These are phyloP conservation scores for Parietaria judaica DNA, from an alignment of 306 rosid species.

Conservation along the genomic window DNA sequence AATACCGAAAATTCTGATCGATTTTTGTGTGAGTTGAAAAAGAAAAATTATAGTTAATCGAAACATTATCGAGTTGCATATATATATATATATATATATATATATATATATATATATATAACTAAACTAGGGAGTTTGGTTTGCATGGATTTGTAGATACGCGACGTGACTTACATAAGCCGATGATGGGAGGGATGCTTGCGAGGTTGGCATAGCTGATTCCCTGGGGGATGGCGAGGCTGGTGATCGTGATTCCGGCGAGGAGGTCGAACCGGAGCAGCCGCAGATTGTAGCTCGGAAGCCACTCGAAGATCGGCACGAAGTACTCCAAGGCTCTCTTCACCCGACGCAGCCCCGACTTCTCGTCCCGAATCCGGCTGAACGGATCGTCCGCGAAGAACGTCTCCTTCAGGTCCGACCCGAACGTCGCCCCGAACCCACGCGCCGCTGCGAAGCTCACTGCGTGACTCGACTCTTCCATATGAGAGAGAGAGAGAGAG, in stretches of 20 bases:
- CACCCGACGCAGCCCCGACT: not conserved
- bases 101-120: too few relatives aligned
- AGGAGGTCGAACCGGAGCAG: conserved; percentile 45
- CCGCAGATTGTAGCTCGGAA: conserved; percentile 36
- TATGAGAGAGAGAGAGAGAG: not conserved
- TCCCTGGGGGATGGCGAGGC: conserved; percentile 97
- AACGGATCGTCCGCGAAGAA: conserved; percentile 73
- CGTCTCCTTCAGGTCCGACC: conserved; percentile 46
- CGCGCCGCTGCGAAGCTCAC: conserved; percentile 45
- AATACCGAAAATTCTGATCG: too few relatives aligned
- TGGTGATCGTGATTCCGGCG: conserved; percentile 73
- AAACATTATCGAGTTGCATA: too few relatives aligned
- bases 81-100: too few relatives aligned
- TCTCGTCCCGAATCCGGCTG: conserved; percentile 29
- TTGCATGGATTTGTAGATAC: too few relatives aligned
- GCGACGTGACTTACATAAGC: conserved; percentile 51
- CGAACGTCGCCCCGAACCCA: conserved; percentile 23
- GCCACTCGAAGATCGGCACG: conserved; percentile 64
- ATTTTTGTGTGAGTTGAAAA: too few relatives aligned
- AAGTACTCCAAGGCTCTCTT: conserved; percentile 43
- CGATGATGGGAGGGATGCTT: conserved; percentile 55
- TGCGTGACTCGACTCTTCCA: conserved; percentile 9
- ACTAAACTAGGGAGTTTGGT: too few relatives aligned
- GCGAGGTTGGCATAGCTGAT: conserved; percentile 83
- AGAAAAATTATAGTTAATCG: too few relatives aligned